Evolutionary conservation across 768 basidiomycete genomes (phyloP).

Genomic region (Kwoniella mangroviensis): DNA sequence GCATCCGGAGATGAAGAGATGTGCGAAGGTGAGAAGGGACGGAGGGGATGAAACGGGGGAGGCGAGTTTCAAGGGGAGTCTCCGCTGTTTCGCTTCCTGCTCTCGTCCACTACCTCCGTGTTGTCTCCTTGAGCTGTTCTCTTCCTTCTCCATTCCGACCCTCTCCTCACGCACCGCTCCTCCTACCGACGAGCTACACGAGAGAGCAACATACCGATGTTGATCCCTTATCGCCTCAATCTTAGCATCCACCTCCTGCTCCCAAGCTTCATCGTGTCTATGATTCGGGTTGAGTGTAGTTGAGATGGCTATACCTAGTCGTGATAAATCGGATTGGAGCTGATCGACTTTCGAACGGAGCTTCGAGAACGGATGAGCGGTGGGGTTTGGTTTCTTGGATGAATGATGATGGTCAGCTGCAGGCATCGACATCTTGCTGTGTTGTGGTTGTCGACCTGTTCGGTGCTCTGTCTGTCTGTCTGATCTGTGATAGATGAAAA

Average conservation of each 20-base stretch:
- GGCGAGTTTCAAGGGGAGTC: no score
- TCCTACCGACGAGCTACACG: no score
- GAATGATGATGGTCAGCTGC: slow-evolving; percentile 36
- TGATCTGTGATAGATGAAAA: no score
- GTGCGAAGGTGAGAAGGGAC: no score
- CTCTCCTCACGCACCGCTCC: neutral
- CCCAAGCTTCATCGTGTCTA: slow-evolving; percentile 67
- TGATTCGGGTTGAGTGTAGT: slow-evolving; percentile 56
- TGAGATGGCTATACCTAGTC: slow-evolving; percentile 44
- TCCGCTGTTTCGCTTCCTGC: no score
- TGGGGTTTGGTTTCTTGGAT: slow-evolving; percentile 34
- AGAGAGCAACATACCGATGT: slow-evolving; percentile 60
- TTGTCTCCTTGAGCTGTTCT: neutral
- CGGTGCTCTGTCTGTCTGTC: neutral
- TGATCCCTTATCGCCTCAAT: slow-evolving; percentile 73
- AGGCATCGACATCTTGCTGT: slow-evolving; percentile 35
- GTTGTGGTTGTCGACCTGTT: neutral
- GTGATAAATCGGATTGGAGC: slow-evolving; percentile 37
- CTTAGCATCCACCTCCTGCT: slow-evolving; percentile 63
- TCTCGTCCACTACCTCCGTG: no score
- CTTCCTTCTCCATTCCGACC: neutral
- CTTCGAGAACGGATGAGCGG: slow-evolving; percentile 35
- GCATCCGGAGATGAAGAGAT: no score
- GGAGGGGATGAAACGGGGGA: no score
- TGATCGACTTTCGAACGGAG: slow-evolving; percentile 44